Base-by-base conservation (phyloP, 2,329 filamentous ascomycete genomes). In the Escovopsis sp. region DNA sequence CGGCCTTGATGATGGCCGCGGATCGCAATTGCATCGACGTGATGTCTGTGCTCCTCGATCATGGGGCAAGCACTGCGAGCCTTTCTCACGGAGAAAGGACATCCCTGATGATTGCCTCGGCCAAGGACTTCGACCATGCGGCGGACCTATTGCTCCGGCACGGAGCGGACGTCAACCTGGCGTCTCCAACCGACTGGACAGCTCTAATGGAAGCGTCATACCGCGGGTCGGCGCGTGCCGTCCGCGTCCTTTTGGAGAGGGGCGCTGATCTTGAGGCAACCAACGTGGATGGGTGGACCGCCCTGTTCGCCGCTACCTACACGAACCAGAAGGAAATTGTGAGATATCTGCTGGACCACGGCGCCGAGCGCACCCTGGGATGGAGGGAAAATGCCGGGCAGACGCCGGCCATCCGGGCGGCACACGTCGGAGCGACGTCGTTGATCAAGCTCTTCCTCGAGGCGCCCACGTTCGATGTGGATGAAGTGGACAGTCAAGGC, bases 1-100 rank as follows among this genome's bases (percentile, higher is more conserved):
- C 44, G 4, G 24, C 42, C n/a, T 36, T 46, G 7, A 39, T 41
- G 13, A 20, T 46, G 36, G 44, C 44, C 5, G 44, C 44, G 25
- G 37, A 42, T 8, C 42, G 34, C 5, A 42, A 42, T 11, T 32
- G 44, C n/a, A 12, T 37, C 1, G 14, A 16, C 29, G 36, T 37
- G 11, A 34, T 39, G 32, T 35, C 34, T 29, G 33, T 39, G 9
- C 25, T 46, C 2, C 36, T 46, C 10, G 16, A 37, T 13, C 33
- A 39, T 6, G 44, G 44, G 11, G 44, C 44, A 12, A 37, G 33
- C 13, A 37, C 40, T 24, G 15, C 20, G 29, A 25, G 14, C 11
- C 24, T n/a, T 7, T 34, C 39, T 3, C 7, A 30, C 2, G 39
- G 32, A 11, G 42, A 42, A 5, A 39, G 39, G 42, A 31, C 37